These are phyloP conservation scores for Penicillium pancosmium DNA, from an alignment of 495 filamentous ascomycete genomes.

Conservation along the genomic window DNA sequence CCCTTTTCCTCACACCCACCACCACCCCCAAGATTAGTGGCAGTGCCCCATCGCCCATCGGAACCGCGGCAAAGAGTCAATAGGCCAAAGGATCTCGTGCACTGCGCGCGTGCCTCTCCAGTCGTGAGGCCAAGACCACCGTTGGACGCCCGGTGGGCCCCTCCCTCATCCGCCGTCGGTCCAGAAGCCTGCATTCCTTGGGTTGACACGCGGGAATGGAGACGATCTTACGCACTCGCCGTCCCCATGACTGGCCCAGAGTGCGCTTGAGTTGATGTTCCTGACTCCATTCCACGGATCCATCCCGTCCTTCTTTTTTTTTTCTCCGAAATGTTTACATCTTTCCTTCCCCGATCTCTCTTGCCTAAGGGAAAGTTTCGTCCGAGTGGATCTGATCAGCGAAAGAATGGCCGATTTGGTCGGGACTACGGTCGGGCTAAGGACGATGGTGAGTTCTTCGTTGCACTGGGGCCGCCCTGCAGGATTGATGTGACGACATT, in stretches of 20 bases:
- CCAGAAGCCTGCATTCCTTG: slow-evolving; percentile 11
- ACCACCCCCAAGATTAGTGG: no score
- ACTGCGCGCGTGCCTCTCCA: slow-evolving; percentile 21
- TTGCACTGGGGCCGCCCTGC: slow-evolving; percentile 2
- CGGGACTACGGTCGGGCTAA: slow-evolving; percentile 10
- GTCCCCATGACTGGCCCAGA: slow-evolving; percentile 6
- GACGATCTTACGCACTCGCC: slow-evolving; percentile 24
- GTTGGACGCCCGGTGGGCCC: slow-evolving; percentile 31
- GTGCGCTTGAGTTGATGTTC: background rate
- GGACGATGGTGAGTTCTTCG: slow-evolving; percentile 6
- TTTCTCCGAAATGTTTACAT: slow-evolving; percentile 4
- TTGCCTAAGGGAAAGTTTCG: background rate
- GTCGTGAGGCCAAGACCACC: slow-evolving; percentile 17
- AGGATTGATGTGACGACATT: slow-evolving; percentile 1
- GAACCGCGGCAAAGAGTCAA: slow-evolving; percentile 10
- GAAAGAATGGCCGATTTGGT: slow-evolving; percentile 16
- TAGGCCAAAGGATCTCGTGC: slow-evolving; percentile 18
- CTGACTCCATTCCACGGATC: background rate
- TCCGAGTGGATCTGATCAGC: slow-evolving; percentile 21
- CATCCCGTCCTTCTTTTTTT: background rate
- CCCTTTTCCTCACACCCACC: background rate
- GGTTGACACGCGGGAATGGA: slow-evolving; percentile 30
- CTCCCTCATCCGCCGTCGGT: slow-evolving; percentile 4
- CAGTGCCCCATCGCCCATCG: background rate
- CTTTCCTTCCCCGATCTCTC: background rate